Evolutionary conservation across 345 rosid species (phyloP), one percentile per base, ranked within the genome.

Genomic region (Salix caprea): DNA sequence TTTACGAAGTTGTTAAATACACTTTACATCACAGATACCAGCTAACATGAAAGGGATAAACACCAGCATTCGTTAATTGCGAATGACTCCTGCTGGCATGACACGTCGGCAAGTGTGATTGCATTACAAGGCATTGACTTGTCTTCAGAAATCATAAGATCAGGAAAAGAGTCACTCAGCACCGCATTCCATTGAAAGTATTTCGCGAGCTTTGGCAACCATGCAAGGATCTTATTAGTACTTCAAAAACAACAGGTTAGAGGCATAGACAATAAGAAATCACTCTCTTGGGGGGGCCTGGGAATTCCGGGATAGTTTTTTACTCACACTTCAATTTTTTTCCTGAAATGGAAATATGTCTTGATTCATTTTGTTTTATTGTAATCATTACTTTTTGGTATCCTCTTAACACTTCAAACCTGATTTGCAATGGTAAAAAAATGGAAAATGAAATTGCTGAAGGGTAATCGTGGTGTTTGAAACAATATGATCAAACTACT

Each of bases 1-100:
- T 78, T 15, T 82, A 82, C 37, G 84, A 82, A 67, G 67, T 78
- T 7, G 79, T 78, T 26, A 82, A 82, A 16, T 75, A 78, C 28
- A 52, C 70, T 19, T 46, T 82, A 23, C 30, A 71, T 39, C 77
- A 13, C 6, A 30, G 50, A n/a, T 36, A 67, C 34, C 81, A 21
- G 11, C 8, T 7, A 5, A 65, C 56, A 21, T 61, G 36, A 42
- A 71, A 71, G 66, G 60, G 54, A 10, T 14, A 16, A n/a, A 7
- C 56, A 4, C 16, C 42, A 15, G 18, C 37, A 3, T 23, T 23
- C 58, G 30, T 18, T 58, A 15, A 34, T 23, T 50, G 34, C 13
- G 37, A 34, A 8, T 24, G 69, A 66, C 36, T 32, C 40, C 12
- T 23, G 9, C 36, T 18, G 16, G 23, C 15, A 58, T 10, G 64